Base-by-base conservation (phyloP, 805 yeast species). In the Candida pini region DNA sequence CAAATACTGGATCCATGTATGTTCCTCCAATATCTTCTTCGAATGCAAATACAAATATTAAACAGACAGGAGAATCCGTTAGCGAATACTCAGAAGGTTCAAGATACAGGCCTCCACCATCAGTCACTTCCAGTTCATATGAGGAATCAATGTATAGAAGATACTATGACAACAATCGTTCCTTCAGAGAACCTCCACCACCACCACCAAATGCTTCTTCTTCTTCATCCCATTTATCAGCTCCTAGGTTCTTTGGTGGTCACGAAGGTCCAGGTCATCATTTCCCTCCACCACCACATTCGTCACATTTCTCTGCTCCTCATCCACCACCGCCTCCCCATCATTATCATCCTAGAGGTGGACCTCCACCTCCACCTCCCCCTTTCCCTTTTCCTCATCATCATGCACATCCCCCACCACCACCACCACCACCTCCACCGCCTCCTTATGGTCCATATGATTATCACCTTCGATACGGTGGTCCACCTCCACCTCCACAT, bases 371-470 rank as follows among this genome's bases (percentile, higher is more conserved):
- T 27, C 20, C 26, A 13, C 53, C 54, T 8, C 39, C 45, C 7
- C 45, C 49, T 4, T 40, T 33, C 30, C 26, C 39, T 31, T 27
- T 15, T 9, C 44, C 34, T 30, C 44, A 32, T 19, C 34, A 33
- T 14, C 53, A 56, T 26, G 31, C 26, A 16, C 38, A 28, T n/a
- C 30, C 30, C 23, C 53, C 58, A 9, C 53, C 52, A 3, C 53
- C 60, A 10, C 56, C 55, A n/a, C 52, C 53, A 9, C 36, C 38
- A 23, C 46, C 30, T n/a, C 40, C 21, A 9, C 38, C 33, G 18
- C 39, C 25, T 18, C 54, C 28, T 5, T 22, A 22, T 13, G 13
- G n/a, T 7, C 25, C 25, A 7, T 22, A 22, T 13, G 25, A 22
- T 22, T 22, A n/a, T n/a, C n/a, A n/a, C n/a, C n/a, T 22, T 7